A percentile compares a stretch with the other conserved stretches of the same genome.
phyloP scores from a whole-genome alignment of 345 rosid species.

The Turritis glabra region DNA sequence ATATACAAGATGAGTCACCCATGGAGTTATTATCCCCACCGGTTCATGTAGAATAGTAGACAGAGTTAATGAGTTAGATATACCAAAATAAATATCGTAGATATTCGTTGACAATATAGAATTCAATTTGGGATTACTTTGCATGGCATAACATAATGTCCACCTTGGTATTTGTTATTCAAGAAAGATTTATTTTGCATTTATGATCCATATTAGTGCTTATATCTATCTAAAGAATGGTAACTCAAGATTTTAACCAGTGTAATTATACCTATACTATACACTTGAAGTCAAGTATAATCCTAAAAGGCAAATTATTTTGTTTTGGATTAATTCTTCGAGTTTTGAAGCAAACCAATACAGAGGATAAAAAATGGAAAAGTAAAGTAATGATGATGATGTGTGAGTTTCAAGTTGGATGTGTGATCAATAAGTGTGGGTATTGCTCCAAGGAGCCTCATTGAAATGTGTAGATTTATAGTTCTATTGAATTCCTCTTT shows the following conservation, averaged over 20 bases:
- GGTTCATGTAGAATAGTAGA: slow-evolving; percentile 36
- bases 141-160: slow-evolving; percentile 10
- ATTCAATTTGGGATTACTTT: slow-evolving; percentile 1
- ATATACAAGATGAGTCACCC: slow-evolving; percentile 19
- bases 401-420: slow-evolving; percentile 33
- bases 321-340: neutral
- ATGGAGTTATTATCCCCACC: slow-evolving; percentile 35
- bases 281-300: neutral
- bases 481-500: slow-evolving; percentile 3
- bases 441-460: slow-evolving; percentile 27
- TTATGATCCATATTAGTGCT: neutral
- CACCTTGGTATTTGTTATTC: slow-evolving; percentile 19
- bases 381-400: neutral
- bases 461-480: slow-evolving; percentile 33
- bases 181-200: slow-evolving; percentile 10
- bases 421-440: slow-evolving; percentile 23
- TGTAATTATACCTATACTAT: neutral
- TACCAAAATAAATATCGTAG: slow-evolving; percentile 28
- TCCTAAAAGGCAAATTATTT: neutral
- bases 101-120: slow-evolving; percentile 17
- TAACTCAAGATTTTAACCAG: neutral
- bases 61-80: slow-evolving; percentile 42
- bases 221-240: slow-evolving; percentile 8
- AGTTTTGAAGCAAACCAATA: neutral
- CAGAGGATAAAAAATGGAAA: neutral